Evolutionary conservation across 805 yeast species (phyloP).

Genomic region (Torulaspora franciscae): DNA sequence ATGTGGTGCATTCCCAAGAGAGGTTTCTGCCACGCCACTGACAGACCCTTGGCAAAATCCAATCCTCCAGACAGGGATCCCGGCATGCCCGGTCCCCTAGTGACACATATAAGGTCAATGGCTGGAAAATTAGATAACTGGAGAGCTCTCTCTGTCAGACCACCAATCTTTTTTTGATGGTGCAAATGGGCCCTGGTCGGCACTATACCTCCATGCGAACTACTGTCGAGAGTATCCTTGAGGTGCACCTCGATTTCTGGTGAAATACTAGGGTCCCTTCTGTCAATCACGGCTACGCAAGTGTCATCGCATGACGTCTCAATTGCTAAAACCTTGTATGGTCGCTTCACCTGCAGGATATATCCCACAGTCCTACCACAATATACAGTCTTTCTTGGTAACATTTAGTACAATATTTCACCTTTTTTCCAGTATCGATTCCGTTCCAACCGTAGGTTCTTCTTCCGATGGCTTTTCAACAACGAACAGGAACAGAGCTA

Average conservation of each 20-base stretch:
- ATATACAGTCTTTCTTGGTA: background rate
- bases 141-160: constrained; percentile 46
- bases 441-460: background rate
- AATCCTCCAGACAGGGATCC: constrained; percentile 81
- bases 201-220: constrained; percentile 71
- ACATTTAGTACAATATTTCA: background rate
- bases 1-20: constrained; percentile 91
- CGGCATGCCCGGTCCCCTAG: constrained; percentile 96
- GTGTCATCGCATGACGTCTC: constrained; percentile 96
- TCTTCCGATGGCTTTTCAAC: background rate
- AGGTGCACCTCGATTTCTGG: constrained; percentile 46
- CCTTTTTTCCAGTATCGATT: background rate
- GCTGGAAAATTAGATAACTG: constrained; percentile 11
- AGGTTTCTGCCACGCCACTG: constrained; percentile 73
- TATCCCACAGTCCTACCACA: background rate
- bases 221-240: constrained; percentile 63
- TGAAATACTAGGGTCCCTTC: constrained; percentile 28
- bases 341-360: background rate
- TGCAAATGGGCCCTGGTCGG: constrained; percentile 81
- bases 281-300: constrained; percentile 72
- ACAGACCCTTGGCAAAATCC: constrained; percentile 78
- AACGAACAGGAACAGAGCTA: background rate
- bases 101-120: constrained; percentile 79
- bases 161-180: constrained; percentile 59
- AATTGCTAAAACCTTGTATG: constrained; percentile 70